Base-by-base conservation (phyloP, 805 yeast genomes). In the Candida nitratophila region DNA sequence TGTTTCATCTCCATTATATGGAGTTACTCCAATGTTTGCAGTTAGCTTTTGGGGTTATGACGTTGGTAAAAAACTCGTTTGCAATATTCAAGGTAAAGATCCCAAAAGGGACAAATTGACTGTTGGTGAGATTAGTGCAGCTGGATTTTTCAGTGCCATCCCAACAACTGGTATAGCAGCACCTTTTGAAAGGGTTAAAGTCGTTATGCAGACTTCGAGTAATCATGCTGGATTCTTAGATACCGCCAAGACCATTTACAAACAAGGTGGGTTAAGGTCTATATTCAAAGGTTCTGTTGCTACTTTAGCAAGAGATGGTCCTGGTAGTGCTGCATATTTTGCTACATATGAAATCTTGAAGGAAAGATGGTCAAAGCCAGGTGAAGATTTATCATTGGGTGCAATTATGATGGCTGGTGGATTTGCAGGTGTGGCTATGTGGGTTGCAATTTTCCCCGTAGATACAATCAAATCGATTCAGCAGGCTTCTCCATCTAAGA, bases 1-100 rank as follows among this genome's bases (percentile, higher is more conserved):
- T 47, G 97, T 93, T 29, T 72, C 86, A 12, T 96, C 98, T 14
- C 99, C 99, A 3, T 68, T 91, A 42, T 60, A 86, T n/a, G 99
- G 99, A 21, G 97, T 91, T 20, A 93, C 98, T 0, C 99, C 99
- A 26, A 93, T 91, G 86, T 93, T 93, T 70, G 98, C 98, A 2
- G 93, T 93, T 21, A 85, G 96, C 2, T 91, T 91, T 69, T 91
- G 99, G 98, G 98, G 98, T 58, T 91, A 93, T 64, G 97, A 89
- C 59, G 71, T 87, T 43, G 98, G 98, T 49, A 89, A 88, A 67
- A 79, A 78, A 50, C 46, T 91, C 3, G 95, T 90, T 3, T 54
- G 76, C 1, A 51, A 63, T 3, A 64, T 56, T 44, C 61, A 69
- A 3, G 72, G 73, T 7, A 55, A 59, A 10, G 52, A 61, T 8